These are phyloP conservation scores for Malus orientalis DNA, from an alignment of 306 rosid genomes.

Conservation along the genomic window DNA sequence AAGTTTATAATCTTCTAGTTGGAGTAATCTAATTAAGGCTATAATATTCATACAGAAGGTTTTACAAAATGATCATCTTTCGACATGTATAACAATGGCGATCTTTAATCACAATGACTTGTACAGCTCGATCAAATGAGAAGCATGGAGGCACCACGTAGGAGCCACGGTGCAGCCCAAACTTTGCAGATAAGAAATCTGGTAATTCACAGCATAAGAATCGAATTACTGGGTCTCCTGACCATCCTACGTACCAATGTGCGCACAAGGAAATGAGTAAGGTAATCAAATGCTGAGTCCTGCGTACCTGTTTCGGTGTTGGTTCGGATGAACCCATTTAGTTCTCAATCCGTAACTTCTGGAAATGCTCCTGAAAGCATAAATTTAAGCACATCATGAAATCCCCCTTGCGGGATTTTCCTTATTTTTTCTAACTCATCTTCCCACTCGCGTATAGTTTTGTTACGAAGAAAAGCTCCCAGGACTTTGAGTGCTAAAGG, in stretches of 20 bases:
- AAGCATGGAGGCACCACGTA: slow-evolving; percentile 81
- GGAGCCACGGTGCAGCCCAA: slow-evolving; percentile 81
- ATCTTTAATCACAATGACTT: slow-evolving; percentile 47
- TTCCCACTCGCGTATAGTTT: background rate
- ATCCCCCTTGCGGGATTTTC: background rate
- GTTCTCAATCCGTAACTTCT: slow-evolving; percentile 63
- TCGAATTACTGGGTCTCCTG: background rate
- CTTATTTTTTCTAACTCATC: background rate
- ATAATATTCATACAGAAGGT: too few species aligned
- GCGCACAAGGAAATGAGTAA: too few species aligned
- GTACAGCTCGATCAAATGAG: slow-evolving; percentile 83
- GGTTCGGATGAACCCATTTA: slow-evolving; percentile 79
- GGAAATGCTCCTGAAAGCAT: slow-evolving; percentile 71
- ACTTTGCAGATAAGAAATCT: slow-evolving; percentile 79
- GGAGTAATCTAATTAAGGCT: too few species aligned
- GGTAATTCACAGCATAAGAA: slow-evolving; percentile 6
- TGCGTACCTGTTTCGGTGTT: slow-evolving; percentile 68
- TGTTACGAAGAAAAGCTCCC: background rate
- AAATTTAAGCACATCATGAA: background rate
- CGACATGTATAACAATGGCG: background rate
- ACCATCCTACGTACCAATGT: background rate
- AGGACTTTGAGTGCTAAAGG: background rate
- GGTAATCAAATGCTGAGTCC: background rate
- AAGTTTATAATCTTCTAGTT: too few species aligned
- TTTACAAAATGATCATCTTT: too few species aligned